A percentile compares a stretch with the other conserved stretches of the same genome.
These are phyloP conservation scores for Boechera retrofracta DNA, from an alignment of 345 rosid species.

Conservation along the genomic window DNA sequence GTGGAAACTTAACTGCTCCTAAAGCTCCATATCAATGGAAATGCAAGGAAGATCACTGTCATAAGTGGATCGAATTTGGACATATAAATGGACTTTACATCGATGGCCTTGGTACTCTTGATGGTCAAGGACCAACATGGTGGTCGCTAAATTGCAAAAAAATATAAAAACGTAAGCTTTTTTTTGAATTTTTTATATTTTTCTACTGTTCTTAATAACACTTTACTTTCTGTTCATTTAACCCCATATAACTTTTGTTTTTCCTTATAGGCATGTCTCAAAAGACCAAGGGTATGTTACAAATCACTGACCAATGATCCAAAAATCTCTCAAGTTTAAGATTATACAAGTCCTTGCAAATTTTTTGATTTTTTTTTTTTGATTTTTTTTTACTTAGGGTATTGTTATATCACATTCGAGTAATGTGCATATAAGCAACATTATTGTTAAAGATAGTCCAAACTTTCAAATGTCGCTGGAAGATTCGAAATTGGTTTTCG, in stretches of 20 bases:
- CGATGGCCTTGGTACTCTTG: slow-evolving; percentile 53
- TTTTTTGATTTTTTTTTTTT: neutral
- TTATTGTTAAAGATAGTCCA: slow-evolving; percentile 53
- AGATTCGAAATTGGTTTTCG: slow-evolving; percentile 35
- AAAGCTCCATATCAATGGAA: slow-evolving; percentile 49
- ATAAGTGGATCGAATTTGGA: slow-evolving; percentile 51
- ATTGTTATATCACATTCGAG: slow-evolving; percentile 44
- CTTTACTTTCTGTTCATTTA: slow-evolving; percentile 9
- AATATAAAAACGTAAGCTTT: slow-evolving; percentile 36
- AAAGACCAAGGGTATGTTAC: slow-evolving; percentile 51
- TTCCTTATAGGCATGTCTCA: slow-evolving; percentile 45
- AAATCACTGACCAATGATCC: neutral
- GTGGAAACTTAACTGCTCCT: slow-evolving; percentile 51
- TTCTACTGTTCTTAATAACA: neutral
- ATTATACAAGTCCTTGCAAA: neutral
- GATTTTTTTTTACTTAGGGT: slow-evolving; percentile 39
- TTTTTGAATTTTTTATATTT: neutral
- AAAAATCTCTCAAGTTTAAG: neutral
- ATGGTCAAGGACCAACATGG: slow-evolving; percentile 57
- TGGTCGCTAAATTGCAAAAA: slow-evolving; percentile 50
- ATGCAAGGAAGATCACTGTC: slow-evolving; percentile 29
- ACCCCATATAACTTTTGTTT: neutral
- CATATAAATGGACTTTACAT: slow-evolving; percentile 48
- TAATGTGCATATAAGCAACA: slow-evolving; percentile 43
- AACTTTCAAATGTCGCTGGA: slow-evolving; percentile 54